phyloP scores from a whole-genome alignment of 495 filamentous ascomycete species.

The Xylaria acuta region DNA sequence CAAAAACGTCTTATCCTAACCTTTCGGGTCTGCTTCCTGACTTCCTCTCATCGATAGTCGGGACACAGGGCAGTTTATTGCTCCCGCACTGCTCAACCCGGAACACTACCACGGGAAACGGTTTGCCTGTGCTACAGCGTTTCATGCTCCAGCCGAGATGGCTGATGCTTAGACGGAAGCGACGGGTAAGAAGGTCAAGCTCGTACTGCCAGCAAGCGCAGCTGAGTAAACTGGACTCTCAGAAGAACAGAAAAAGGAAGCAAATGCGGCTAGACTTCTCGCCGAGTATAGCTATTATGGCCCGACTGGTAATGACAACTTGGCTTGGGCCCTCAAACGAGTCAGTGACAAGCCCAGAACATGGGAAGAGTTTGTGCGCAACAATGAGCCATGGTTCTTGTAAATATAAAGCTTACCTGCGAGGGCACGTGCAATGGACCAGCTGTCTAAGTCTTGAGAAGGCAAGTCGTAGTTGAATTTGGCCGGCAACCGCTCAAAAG shows the following conservation, averaged over 20 bases:
- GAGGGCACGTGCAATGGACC: neutral
- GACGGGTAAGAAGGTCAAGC: neutral
- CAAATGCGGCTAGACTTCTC: neutral
- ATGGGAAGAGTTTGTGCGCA: neutral
- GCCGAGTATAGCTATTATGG: neutral
- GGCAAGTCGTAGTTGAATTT: neutral
- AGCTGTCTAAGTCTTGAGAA: neutral
- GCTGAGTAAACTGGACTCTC: neutral
- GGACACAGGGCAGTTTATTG: neutral
- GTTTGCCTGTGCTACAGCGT: neutral
- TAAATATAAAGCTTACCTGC: neutral
- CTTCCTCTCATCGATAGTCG: neutral
- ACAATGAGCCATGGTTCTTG: neutral
- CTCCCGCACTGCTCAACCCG: neutral
- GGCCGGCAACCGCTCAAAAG: neutral
- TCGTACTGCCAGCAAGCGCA: neutral
- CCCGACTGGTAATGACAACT: neutral
- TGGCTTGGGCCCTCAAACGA: neutral
- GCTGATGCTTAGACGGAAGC: neutral
- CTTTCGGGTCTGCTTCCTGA: neutral
- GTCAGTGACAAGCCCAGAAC: neutral
- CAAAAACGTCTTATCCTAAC: neutral
- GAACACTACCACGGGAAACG: slow-evolving; percentile 1
- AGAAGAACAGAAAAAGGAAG: neutral
- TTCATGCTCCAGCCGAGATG: neutral